Percentiles rank a stretch among this genome's conserved stretches.
These are phyloP conservation scores for Aspergillus diversus DNA, from an alignment of 495 filamentous ascomycete genomes.

Conservation along the genomic window DNA sequence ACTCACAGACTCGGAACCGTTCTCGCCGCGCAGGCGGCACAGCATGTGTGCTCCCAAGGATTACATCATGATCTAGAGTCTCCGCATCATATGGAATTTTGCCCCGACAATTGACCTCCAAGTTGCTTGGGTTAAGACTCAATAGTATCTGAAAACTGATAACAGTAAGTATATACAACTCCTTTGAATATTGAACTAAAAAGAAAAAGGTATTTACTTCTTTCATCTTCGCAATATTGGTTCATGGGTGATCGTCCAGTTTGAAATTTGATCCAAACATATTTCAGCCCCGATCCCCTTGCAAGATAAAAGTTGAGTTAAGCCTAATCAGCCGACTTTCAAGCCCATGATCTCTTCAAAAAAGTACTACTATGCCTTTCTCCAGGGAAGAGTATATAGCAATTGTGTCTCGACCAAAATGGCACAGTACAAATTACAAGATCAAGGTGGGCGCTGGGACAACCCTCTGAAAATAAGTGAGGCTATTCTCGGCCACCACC, in stretches of 20 bases:
- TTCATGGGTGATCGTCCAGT: neutral
- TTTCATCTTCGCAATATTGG: too few relatives aligned
- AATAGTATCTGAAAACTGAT: too few relatives aligned
- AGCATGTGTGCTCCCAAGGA: slow-evolving; percentile 2
- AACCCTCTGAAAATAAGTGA: neutral
- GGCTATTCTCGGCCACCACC: slow-evolving; percentile 18
- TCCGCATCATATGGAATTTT: neutral
- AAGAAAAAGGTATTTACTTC: too few relatives aligned
- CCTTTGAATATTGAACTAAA: too few relatives aligned
- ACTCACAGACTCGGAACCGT: neutral
- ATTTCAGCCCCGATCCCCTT: neutral
- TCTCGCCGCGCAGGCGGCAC: neutral
- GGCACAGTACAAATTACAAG: neutral
- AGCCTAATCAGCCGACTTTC: neutral
- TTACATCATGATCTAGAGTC: slow-evolving; percentile 24
- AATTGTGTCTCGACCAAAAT: neutral
- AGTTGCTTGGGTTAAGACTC: too few relatives aligned
- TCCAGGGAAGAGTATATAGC: too few relatives aligned
- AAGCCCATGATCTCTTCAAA: neutral
- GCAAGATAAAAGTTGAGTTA: neutral
- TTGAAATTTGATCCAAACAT: slow-evolving; percentile 2
- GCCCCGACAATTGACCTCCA: too few relatives aligned
- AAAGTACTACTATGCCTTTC: neutral
- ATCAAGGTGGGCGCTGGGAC: neutral
- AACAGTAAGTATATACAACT: too few relatives aligned